Percentiles rank a stretch among this genome's conserved stretches.
These are phyloP conservation scores for Pyrenula massariospora DNA, from an alignment of 495 filamentous ascomycete genomes.

Conservation along the genomic window DNA sequence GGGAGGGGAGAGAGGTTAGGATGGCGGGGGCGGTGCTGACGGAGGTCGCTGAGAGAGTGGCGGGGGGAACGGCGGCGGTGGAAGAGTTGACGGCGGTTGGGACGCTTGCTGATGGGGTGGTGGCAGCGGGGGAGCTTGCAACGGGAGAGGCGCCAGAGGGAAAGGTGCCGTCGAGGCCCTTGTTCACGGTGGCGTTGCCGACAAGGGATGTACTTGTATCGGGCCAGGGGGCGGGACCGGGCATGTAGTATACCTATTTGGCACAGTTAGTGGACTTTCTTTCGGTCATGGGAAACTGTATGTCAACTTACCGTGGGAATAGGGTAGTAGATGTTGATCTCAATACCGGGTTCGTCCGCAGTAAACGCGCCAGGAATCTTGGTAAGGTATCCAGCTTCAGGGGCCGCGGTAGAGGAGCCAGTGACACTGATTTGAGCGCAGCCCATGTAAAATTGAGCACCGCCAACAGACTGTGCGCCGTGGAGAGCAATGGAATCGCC, in stretches of 20 bases:
- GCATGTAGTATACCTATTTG: background rate
- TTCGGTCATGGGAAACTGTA: no score
- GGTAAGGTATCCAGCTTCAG: background rate
- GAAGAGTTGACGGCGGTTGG: background rate
- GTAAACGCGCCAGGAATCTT: slow-evolving; percentile 10
- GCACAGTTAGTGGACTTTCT: no score
- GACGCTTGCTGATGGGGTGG: background rate
- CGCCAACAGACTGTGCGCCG: slow-evolving; percentile 14
- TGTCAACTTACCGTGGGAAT: background rate
- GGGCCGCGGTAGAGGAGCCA: background rate
- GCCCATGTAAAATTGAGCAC: slow-evolving; percentile 38
- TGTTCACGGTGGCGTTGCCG: background rate
- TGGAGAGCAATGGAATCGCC: slow-evolving; percentile 43
- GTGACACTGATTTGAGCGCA: slow-evolving; percentile 15
- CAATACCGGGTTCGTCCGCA: slow-evolving; percentile 7
- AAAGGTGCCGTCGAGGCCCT: background rate
- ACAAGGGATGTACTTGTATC: background rate
- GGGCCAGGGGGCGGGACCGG: background rate
- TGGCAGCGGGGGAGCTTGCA: background rate
- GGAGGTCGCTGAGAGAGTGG: background rate
- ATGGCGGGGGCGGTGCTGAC: background rate
- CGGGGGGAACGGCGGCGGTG: background rate
- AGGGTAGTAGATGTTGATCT: slow-evolving; percentile 8
- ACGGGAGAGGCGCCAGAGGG: background rate
- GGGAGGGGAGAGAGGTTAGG: background rate